phyloP scores from a whole-genome alignment of 371 early-diverging fungal genomes.

The Mortierella sp. region DNA sequence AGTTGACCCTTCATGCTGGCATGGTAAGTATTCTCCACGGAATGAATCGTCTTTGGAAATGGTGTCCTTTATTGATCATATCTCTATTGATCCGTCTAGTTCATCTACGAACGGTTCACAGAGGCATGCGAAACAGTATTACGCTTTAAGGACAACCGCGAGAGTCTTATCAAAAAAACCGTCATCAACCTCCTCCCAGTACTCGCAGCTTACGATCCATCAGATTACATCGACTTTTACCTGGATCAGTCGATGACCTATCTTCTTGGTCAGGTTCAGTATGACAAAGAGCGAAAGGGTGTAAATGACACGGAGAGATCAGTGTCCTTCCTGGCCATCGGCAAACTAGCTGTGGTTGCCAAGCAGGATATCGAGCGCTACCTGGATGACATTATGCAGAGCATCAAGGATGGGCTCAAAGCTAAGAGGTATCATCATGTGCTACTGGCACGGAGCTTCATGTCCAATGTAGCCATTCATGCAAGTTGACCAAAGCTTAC shows the following conservation, averaged over 20 bases:
- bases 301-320: constrained; percentile 25
- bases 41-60: not conserved
- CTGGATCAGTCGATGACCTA: constrained; percentile 80
- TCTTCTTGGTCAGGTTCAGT: constrained; percentile 77
- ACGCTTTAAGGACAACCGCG: constrained; percentile 83
- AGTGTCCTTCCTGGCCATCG: constrained; percentile 86
- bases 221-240: constrained; percentile 78
- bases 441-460: not conserved
- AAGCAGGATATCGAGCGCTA: constrained; percentile 81
- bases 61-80: not conserved
- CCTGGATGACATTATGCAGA: constrained; percentile 74
- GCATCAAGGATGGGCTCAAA: constrained; percentile 78
- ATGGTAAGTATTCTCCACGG: constrained; percentile 55
- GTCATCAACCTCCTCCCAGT: constrained; percentile 88
- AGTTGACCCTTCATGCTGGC: constrained; percentile 83
- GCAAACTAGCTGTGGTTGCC: constrained; percentile 87
- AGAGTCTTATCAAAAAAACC: constrained; percentile 82
- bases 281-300: constrained; percentile 74
- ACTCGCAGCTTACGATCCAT: constrained; percentile 85
- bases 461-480: too few relatives aligned
- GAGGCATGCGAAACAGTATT: constrained; percentile 84
- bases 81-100: constrained; percentile 35
- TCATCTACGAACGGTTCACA: constrained; percentile 84
- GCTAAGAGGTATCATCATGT: constrained; percentile 37
- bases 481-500: too few relatives aligned